Percentiles rank a stretch among this genome's conserved stretches.
These are phyloP conservation scores for Malassezia sympodialis DNA, from an alignment of 1,284 basidiomycete genomes.

Conservation along the genomic window DNA sequence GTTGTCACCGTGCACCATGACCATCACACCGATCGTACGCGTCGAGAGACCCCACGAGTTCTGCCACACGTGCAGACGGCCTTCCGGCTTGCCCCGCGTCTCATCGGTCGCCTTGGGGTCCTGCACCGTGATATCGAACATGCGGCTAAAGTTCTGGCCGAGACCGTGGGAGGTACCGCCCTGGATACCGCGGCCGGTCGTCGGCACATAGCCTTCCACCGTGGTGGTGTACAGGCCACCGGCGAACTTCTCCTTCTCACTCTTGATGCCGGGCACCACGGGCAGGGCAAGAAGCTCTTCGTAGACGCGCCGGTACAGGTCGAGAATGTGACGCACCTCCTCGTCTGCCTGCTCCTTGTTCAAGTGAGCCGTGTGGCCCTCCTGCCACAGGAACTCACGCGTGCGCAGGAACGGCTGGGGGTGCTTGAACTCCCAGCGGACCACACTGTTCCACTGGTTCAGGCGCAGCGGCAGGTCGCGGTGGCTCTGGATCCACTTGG, in stretches of 20 bases:
- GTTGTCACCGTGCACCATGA: conserved; percentile 98
- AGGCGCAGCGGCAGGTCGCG: conserved; percentile 93
- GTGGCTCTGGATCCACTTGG: conserved; percentile 96
- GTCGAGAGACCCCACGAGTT: conserved; percentile 98
- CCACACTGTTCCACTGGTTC: conserved; percentile 98
- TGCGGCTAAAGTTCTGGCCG: conserved; percentile 95
- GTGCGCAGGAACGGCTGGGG: conserved; percentile 96
- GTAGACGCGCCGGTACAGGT: conserved; percentile 91
- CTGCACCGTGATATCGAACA: conserved; percentile 97
- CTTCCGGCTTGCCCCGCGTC: conserved; percentile 37
- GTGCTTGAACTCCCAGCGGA: conserved; percentile 99
- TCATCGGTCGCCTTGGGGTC: conserved; percentile 53
- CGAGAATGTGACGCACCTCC: conserved; percentile 87
- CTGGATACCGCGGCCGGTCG: conserved; percentile 93
- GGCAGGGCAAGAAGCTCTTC: conserved; percentile 94
- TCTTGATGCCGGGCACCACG: conserved; percentile 91
- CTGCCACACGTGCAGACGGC: conserved; percentile 81
- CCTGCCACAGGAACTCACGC: conserved; percentile 98
- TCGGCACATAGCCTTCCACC: conserved; percentile 93
- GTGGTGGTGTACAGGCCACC: conserved; percentile 97
- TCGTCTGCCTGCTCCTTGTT: conserved; percentile 77
- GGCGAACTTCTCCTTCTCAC: conserved; percentile 98
- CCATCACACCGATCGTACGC: conserved; percentile 94
- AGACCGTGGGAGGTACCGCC: conserved; percentile 94
- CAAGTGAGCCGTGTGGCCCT: conserved; percentile 91